Conservation (phyloP, 768 basidiomycete species). For the Clathrus columnatus region DNA sequence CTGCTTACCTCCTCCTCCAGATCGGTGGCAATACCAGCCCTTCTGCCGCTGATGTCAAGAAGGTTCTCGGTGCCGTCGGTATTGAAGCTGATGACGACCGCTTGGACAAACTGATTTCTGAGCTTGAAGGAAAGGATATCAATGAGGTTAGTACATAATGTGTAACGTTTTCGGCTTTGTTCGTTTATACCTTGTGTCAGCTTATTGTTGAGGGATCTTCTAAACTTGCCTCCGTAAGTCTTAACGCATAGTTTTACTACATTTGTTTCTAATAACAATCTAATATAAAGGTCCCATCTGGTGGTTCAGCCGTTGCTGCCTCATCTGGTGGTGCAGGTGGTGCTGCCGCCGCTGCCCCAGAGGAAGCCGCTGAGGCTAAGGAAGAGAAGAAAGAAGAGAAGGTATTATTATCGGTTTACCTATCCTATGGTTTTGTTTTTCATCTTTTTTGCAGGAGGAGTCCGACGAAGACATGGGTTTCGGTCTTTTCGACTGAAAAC, state of each 20-base stretch:
- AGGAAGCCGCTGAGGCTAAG: slow-evolving; percentile 66
- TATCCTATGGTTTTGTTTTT: neutral
- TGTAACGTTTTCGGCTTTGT: neutral
- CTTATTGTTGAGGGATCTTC: slow-evolving; percentile 86
- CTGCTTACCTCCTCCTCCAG: slow-evolving; percentile 95
- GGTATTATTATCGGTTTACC: slow-evolving; percentile 31
- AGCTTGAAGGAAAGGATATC: slow-evolving; percentile 86
- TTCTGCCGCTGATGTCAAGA: slow-evolving; percentile 78
- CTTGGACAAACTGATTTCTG: slow-evolving; percentile 74
- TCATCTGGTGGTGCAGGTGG: slow-evolving; percentile 44
- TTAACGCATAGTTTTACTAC: neutral
- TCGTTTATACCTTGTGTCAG: slow-evolving; percentile 27
- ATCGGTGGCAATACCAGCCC: slow-evolving; percentile 87
- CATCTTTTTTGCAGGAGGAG: slow-evolving; percentile 52
- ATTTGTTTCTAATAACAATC: slow-evolving; percentile 5
- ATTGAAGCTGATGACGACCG: slow-evolving; percentile 82
- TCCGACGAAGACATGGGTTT: slow-evolving; percentile 99
- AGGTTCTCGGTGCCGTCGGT: slow-evolving; percentile 76
- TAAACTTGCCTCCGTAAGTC: slow-evolving; percentile 87
- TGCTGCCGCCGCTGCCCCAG: slow-evolving; percentile 43
- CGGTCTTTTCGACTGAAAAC: slow-evolving; percentile 86
- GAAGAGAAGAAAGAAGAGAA: slow-evolving; percentile 86
- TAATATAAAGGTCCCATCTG: slow-evolving; percentile 71
- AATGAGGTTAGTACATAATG: slow-evolving; percentile 46
- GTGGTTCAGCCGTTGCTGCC: slow-evolving; percentile 62